Base-by-base conservation (phyloP, 768 basidiomycete species). In the Hysterangium stoloniferum region DNA sequence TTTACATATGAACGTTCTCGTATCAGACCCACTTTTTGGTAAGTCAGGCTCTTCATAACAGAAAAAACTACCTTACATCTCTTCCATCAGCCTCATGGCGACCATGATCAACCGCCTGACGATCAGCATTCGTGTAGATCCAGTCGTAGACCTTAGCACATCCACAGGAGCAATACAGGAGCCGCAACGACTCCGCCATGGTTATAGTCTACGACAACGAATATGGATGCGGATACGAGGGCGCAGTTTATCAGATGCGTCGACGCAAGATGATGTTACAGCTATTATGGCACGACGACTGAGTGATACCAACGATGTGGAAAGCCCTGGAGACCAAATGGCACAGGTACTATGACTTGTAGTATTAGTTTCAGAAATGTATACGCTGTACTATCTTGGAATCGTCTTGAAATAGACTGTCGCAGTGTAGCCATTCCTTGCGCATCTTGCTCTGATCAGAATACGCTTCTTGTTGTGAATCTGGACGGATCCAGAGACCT, bases 21-120 rank as follows among this genome's bases (percentile, higher is more conserved):
- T 41, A n/a, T 41, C 28, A 41, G 40, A 13, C 40, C 40, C 22
- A 41, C 40, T 22, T 41, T 41, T 22, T 41, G 40, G 40, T 17
- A 41, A 41, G 19, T n/a, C n/a, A n/a, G n/a, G n/a, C n/a, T n/a
- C n/a, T n/a, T 41, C 6, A 6, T 41, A 12, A 12, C 28, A 12
- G 25, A 9, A 12, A 41, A 12, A 3, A 41, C 17, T 12, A 13
- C 15, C 40, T 4, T 41, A 12, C 19, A 20, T 35, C 19, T 19
- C 19, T 11, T 11, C 6, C 19, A 12, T 25, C 28, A 41, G 40
- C 19, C 19, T 41, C 4, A 41, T 41, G 11, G 40, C 40, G 20
- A 41, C 40, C 3, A 12, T 41, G 15, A 41, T 41, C 11, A 41
- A 41, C 28, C 40, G 40, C 22, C 22, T 41, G 40, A 41, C 40